These are phyloP conservation scores for Ophiobolus disseminans DNA, from an alignment of 2,329 filamentous ascomycete species.

Conservation along the genomic window DNA sequence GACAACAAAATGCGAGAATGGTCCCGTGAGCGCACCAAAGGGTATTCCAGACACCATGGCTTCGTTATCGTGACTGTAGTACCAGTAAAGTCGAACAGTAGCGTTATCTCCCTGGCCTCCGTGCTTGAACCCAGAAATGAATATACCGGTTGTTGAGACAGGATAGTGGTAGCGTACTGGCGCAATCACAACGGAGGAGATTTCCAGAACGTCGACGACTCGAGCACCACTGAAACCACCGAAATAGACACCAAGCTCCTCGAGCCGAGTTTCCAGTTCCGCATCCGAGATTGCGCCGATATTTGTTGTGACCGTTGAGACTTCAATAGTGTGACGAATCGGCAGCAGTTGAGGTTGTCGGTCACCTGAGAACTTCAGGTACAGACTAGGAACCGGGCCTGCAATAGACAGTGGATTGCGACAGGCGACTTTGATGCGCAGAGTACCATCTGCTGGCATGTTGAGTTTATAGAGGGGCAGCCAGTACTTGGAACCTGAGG, in stretches of 20 bases:
- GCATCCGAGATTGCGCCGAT: not conserved
- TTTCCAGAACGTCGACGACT: conserved; percentile 10
- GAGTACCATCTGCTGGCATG: conserved; percentile 37
- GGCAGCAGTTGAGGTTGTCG: conserved; percentile 2
- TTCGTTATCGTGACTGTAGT: conserved; percentile 1
- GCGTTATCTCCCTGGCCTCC: conserved; percentile 19
- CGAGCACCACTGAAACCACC: conserved; percentile 2
- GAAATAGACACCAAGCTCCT: conserved; percentile 36
- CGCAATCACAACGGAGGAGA: conserved; percentile 26
- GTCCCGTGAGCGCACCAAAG: conserved; percentile 43
- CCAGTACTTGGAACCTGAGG: conserved; percentile 7
- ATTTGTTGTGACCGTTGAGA: not conserved
- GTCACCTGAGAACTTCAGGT: conserved; percentile 20
- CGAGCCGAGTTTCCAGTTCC: conserved; percentile 11
- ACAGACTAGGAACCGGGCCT: conserved; percentile 12
- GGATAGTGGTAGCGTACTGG: conserved; percentile 3
- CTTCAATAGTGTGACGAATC: not conserved
- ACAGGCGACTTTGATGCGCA: conserved; percentile 26
- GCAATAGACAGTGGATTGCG: conserved; percentile 3
- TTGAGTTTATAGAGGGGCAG: conserved; percentile 43
- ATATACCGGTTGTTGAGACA: too few relatives aligned
- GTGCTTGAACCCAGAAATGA: conserved; percentile 1
- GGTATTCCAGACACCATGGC: conserved; percentile 20
- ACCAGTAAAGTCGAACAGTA: conserved; percentile 40
- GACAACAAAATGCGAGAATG: conserved; percentile 44